These are phyloP conservation scores for Dovyalis caffra DNA, from an alignment of 345 rosid species.

Conservation along the genomic window DNA sequence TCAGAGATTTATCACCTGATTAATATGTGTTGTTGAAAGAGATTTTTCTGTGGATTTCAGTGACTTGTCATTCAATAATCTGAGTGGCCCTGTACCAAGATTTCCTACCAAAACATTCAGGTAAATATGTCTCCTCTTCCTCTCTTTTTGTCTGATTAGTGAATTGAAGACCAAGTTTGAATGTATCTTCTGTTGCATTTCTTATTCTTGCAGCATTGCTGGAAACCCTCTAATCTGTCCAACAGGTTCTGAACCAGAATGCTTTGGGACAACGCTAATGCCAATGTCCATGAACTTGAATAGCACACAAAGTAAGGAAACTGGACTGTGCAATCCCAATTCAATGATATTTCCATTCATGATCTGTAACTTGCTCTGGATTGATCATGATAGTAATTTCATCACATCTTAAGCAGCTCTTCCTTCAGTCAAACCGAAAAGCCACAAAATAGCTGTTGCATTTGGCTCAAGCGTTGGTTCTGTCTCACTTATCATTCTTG, in stretches of 20 bases:
- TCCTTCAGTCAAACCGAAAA: constrained; percentile 42
- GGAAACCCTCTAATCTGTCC: constrained; percentile 91
- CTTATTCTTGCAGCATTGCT: constrained; percentile 56
- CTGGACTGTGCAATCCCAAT: background rate
- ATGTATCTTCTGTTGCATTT: background rate
- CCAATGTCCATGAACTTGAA: constrained; percentile 99
- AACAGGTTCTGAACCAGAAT: constrained; percentile 86
- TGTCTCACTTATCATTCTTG: constrained; percentile 59
- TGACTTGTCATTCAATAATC: constrained; percentile 90
- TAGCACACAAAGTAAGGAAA: constrained; percentile 54
- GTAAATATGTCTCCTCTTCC: constrained; percentile 39
- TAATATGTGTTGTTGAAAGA: background rate
- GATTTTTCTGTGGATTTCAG: constrained; percentile 38
- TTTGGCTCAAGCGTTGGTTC: constrained; percentile 68
- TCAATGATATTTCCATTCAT: background rate
- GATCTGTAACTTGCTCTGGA: background rate
- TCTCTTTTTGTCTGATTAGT: constrained; percentile 13
- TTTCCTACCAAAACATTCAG: constrained; percentile 88
- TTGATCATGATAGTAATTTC: constrained; percentile 17
- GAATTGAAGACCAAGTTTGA: background rate
- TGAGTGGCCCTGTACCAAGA: constrained; percentile 83
- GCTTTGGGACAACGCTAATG: constrained; percentile 72
- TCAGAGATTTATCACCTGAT: background rate
- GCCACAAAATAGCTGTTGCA: constrained; percentile 71
- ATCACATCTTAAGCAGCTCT: constrained; percentile 35